Evolutionary conservation across 1,284 basidiomycete genomes (phyloP).

Genomic region (Irpex rosettiformis): DNA sequence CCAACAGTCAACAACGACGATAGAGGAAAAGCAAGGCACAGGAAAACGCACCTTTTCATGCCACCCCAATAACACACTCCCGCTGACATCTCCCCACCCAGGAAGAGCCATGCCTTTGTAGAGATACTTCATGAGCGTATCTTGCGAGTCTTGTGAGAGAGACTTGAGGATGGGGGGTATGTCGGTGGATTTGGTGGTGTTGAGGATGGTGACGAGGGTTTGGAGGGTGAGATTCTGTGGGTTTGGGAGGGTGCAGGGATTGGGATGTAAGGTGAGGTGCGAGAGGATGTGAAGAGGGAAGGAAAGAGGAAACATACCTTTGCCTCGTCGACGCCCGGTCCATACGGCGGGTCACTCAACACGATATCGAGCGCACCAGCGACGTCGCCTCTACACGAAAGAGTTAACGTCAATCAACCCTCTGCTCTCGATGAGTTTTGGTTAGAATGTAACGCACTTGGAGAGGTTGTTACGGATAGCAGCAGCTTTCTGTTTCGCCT

Average conservation of each 20-base stretch:
- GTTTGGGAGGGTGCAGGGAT: background rate
- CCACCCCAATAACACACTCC: slow-evolving; percentile 91
- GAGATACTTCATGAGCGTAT: slow-evolving; percentile 96
- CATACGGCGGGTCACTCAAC: slow-evolving; percentile 81
- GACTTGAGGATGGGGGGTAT: slow-evolving; percentile 76
- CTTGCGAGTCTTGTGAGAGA: slow-evolving; percentile 80
- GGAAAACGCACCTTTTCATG: slow-evolving; percentile 80
- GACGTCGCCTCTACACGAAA: slow-evolving; percentile 60
- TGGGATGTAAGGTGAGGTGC: background rate
- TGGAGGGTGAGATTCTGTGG: slow-evolving; percentile 75
- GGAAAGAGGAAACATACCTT: slow-evolving; percentile 51
- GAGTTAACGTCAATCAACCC: slow-evolving; percentile 5
- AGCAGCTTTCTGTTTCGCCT: slow-evolving; percentile 80
- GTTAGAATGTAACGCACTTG: too few relatives aligned
- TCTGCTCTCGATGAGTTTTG: too few relatives aligned
- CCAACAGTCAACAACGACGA: slow-evolving; percentile 3
- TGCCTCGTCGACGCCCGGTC: slow-evolving; percentile 81
- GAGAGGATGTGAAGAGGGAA: background rate
- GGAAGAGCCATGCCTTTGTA: slow-evolving; percentile 95
- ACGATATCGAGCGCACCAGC: slow-evolving; percentile 67
- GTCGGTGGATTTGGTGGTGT: slow-evolving; percentile 91
- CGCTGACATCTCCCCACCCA: slow-evolving; percentile 80
- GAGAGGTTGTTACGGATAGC: too few relatives aligned
- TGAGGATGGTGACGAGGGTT: slow-evolving; percentile 89
- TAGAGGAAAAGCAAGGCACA: background rate